Percentiles rank a stretch among this genome's conserved stretches.
phyloP scores from a whole-genome alignment of 371 early-diverging fungal species.

The Apophysomyces sp. region DNA sequence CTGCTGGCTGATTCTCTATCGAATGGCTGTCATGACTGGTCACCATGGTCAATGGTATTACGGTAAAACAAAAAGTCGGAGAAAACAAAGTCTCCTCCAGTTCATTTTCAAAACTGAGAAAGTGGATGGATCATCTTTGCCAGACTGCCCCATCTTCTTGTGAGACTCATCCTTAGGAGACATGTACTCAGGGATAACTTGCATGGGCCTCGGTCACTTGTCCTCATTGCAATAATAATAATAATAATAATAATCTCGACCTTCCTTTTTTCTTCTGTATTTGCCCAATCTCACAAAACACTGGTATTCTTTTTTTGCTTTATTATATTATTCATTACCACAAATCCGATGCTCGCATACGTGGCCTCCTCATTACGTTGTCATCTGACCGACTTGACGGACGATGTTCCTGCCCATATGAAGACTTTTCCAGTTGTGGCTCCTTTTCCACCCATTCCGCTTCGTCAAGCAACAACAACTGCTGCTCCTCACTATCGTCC shows the following conservation, averaged over 20 bases:
- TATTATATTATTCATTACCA: slow-evolving; percentile 14
- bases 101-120: not conserved
- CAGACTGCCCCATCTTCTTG: not conserved
- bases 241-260: too few species aligned
- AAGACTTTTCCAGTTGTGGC: not conserved
- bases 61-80: not conserved
- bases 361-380: not conserved
- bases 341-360: slow-evolving; percentile 30
- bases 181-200: not conserved
- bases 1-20: slow-evolving; percentile 10
- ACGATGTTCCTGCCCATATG: slow-evolving; percentile 4
- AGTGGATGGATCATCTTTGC: not conserved
- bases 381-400: not conserved
- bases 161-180: not conserved
- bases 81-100: not conserved
- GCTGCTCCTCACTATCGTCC: slow-evolving; percentile 5
- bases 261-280: too few species aligned
- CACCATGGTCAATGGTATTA: not conserved
- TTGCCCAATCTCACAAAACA: not conserved
- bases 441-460: slow-evolving; percentile 23
- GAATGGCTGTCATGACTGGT: slow-evolving; percentile 3
- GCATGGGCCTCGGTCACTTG: too few species aligned
- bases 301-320: not conserved
- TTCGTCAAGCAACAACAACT: not conserved
- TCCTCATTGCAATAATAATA: too few species aligned